These are phyloP conservation scores for Solanum habrochaites DNA, from an alignment of 257 asterid genomes.

Conservation along the genomic window DNA sequence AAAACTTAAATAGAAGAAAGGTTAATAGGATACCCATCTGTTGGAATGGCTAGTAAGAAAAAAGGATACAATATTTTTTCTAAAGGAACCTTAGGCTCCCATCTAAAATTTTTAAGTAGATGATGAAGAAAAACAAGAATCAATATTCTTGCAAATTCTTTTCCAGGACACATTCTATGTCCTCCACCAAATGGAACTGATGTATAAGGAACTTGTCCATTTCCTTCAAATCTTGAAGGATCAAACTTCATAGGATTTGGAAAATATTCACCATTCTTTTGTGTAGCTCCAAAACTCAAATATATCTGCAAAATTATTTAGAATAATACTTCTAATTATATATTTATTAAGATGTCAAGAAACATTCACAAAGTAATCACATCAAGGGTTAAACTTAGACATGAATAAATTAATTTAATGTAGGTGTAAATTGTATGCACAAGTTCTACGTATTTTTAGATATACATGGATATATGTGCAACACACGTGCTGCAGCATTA, in stretches of 20 bases:
- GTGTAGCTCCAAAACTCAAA: background rate
- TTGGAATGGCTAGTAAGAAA: background rate
- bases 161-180: background rate
- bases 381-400: background rate
- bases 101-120: background rate
- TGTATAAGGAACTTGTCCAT: background rate
- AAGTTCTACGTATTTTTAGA: background rate
- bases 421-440: background rate
- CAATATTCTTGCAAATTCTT: background rate
- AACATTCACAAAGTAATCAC: background rate
- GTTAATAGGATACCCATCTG: background rate
- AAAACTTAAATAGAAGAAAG: background rate
- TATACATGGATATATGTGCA: background rate
- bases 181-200: background rate
- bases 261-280: background rate
- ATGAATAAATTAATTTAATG: background rate
- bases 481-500: background rate
- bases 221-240: background rate
- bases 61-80: background rate
- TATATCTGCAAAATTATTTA: background rate
- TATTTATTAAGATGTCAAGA: background rate
- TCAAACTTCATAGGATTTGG: background rate
- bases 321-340: background rate
- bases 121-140: background rate
- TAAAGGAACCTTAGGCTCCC: background rate